Evolutionary conservation across 208 protist species (phyloP).

Genomic region (Crithidia expoeki): DNA sequence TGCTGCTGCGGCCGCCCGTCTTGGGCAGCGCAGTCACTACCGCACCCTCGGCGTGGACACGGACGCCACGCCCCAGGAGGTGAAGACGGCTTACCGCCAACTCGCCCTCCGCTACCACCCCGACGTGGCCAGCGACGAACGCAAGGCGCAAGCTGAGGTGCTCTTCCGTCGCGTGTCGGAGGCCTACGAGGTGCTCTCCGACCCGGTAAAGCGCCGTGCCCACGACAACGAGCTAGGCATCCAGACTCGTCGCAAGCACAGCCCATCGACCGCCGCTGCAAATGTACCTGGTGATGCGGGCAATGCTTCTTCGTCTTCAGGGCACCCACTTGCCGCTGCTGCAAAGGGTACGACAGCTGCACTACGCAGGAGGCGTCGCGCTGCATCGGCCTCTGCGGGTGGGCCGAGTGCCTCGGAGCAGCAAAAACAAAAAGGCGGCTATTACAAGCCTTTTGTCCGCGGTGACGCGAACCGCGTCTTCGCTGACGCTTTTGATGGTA

Average conservation of each 20-base stretch:
- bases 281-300: not conserved
- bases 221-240: slow-evolving; percentile 93
- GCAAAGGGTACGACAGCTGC: no score
- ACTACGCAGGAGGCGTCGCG: not conserved
- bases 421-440: not conserved
- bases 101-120: slow-evolving; percentile 88
- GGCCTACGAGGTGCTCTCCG: slow-evolving; percentile 97
- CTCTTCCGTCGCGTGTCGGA: slow-evolving; percentile 85
- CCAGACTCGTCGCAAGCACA: slow-evolving; percentile 32
- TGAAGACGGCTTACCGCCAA: slow-evolving; percentile 85
- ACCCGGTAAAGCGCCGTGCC: slow-evolving; percentile 87
- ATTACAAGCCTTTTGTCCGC: slow-evolving; percentile 64
- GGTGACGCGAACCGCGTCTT: slow-evolving; percentile 87
- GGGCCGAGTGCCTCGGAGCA: not conserved
- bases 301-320: not conserved
- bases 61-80: slow-evolving; percentile 79
- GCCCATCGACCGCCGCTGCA: slow-evolving; percentile 4
- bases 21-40: slow-evolving; percentile 55
- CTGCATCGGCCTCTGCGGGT: not conserved
- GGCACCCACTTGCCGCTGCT: not conserved
- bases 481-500: slow-evolving; percentile 81
- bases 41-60: slow-evolving; percentile 59
- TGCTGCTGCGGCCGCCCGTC: slow-evolving; percentile 4
- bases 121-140: slow-evolving; percentile 70
- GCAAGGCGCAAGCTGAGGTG: slow-evolving; percentile 65